These are phyloP conservation scores for Penicillium tannophilum DNA, from an alignment of 495 filamentous ascomycete species.

Conservation along the genomic window DNA sequence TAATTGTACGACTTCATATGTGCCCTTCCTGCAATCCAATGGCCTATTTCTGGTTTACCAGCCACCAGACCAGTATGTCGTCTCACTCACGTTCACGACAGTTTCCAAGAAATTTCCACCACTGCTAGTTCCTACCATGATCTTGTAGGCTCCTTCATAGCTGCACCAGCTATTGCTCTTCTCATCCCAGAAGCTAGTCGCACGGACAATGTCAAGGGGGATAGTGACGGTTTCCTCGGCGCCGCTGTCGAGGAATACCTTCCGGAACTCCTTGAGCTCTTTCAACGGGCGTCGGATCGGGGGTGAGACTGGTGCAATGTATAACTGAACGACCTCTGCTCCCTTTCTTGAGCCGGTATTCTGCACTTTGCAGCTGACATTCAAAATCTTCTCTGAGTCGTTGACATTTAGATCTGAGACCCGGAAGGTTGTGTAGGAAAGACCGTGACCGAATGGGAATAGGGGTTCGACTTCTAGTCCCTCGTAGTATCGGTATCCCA, in stretches of 20 bases:
- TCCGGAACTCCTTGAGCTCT: constrained; percentile 28
- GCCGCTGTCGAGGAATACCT: constrained; percentile 14
- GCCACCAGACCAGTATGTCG: constrained; percentile 21
- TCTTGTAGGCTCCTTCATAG: constrained; percentile 13
- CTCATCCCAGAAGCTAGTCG: constrained; percentile 27
- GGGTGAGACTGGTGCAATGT: neutral
- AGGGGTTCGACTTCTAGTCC: constrained; percentile 51
- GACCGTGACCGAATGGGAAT: constrained; percentile 69
- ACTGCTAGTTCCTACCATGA: constrained; percentile 20
- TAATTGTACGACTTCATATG: too few species aligned
- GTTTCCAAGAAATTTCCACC: constrained; percentile 16
- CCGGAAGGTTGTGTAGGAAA: constrained; percentile 66
- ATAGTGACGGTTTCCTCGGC: constrained; percentile 9
- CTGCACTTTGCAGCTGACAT: neutral
- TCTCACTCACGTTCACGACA: constrained; percentile 16
- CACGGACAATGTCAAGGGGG: constrained; percentile 9
- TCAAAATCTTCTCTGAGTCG: neutral
- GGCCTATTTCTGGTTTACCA: neutral
- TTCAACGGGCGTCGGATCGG: constrained; percentile 19
- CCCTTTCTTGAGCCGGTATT: neutral
- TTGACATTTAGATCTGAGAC: constrained; percentile 39
- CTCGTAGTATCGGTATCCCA: constrained; percentile 55
- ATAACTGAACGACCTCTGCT: neutral
- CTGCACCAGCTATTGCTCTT: constrained; percentile 16
- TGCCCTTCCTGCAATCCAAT: too few species aligned